Conservation (phyloP, 352 stramenopile species). For the Phytopythium ostracodes region DNA sequence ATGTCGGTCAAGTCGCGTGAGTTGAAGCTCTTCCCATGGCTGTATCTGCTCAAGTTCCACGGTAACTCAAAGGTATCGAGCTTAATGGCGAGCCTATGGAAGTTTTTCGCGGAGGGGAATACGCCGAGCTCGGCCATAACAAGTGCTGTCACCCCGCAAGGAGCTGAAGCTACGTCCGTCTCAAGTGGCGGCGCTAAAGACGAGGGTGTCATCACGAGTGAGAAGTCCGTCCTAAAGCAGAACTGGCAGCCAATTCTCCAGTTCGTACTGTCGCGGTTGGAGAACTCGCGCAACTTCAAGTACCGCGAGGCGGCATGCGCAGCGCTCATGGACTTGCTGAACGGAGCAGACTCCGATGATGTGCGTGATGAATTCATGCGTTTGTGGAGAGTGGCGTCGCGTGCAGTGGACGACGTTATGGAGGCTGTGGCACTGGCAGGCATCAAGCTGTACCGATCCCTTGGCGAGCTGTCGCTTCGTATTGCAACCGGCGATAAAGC, state of each 20-base stretch:
- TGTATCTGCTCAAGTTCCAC: constrained; percentile 78
- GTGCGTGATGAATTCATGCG: constrained; percentile 46
- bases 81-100: constrained; percentile 70
- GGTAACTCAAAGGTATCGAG: constrained; percentile 57
- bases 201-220: constrained; percentile 6
- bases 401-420: constrained; percentile 78
- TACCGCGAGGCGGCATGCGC: constrained; percentile 72
- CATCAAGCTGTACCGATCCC: constrained; percentile 69
- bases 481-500: constrained; percentile 42
- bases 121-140: constrained; percentile 6
- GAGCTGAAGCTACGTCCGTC: not conserved
- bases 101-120: constrained; percentile 42
- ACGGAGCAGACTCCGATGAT: constrained; percentile 41
- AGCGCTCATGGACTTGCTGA: constrained; percentile 61
- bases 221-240: constrained; percentile 49
- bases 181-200: not conserved
- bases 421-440: constrained; percentile 54
- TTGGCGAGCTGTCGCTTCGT: constrained; percentile 72
- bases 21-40: constrained; percentile 55
- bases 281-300: constrained; percentile 72
- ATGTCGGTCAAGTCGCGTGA: not conserved
- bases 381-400: constrained; percentile 63
- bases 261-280: constrained; percentile 54
- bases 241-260: constrained; percentile 50
- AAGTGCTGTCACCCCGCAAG: not conserved